Percentiles rank a stretch among this genome's conserved stretches.
phyloP scores from a whole-genome alignment of 768 basidiomycete genomes.

The Inosperma sp. region DNA sequence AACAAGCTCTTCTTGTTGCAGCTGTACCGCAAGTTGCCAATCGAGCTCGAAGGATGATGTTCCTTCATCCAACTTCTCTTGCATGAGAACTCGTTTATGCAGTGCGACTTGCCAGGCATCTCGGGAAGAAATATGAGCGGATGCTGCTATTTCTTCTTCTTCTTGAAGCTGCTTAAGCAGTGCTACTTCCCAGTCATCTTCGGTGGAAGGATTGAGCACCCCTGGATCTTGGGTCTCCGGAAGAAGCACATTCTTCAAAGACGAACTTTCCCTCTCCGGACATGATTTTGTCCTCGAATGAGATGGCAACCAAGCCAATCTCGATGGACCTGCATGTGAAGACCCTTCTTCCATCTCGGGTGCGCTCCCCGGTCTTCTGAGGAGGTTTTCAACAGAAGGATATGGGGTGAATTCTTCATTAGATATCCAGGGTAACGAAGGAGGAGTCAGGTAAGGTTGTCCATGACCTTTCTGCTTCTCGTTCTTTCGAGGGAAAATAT shows the following conservation, averaged over 20 bases:
- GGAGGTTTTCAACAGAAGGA: conserved; percentile 6
- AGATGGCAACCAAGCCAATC: conserved; percentile 6
- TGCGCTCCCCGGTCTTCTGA: not conserved
- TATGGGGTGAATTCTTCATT: conserved; percentile 4
- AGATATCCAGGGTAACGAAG: not conserved
- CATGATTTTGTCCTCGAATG: not conserved
- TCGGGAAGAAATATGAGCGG: conserved; percentile 10
- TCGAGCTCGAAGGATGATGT: conserved; percentile 11
- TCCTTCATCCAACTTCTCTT: conserved; percentile 3
- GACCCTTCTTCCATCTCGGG: not conserved
- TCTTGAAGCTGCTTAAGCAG: conserved; percentile 20
- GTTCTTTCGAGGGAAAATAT: conserved; percentile 1
- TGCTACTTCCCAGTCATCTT: conserved; percentile 14
- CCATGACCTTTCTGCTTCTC: conserved; percentile 6
- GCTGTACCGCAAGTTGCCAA: conserved; percentile 26
- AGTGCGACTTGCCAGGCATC: conserved; percentile 18
- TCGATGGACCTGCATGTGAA: conserved; percentile 7
- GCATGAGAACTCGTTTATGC: conserved; percentile 13
- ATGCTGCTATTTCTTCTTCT: conserved; percentile 20
- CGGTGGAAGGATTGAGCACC: not conserved
- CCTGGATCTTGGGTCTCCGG: not conserved
- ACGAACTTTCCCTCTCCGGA: conserved; percentile 1
- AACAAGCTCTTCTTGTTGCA: conserved; percentile 39
- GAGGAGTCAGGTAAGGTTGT: not conserved
- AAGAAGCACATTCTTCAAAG: not conserved